Evolutionary conservation across 768 basidiomycete genomes (phyloP), one percentile per base, ranked within the genome.

Genomic region (Tephrocybe sp.): DNA sequence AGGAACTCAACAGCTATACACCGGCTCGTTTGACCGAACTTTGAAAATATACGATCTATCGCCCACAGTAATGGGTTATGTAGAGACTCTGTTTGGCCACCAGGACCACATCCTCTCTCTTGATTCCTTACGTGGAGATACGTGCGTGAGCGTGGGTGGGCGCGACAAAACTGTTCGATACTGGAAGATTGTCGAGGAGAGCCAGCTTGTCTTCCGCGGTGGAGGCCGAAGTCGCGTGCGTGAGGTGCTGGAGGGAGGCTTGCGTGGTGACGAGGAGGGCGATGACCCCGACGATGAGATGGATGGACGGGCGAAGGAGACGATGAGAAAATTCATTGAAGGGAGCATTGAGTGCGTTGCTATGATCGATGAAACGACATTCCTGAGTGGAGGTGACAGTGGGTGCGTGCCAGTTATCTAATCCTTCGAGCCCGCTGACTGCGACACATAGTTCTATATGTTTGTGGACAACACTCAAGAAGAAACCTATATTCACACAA

Each of bases 121-220:
- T 4, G 91, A 94, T 56, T 78, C 92, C 5, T 79, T 98, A 14
- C 84, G 89, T 28, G 83, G 83, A 6, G 93, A 98, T 59, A 84
- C 85, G 1, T 90, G 88, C 14, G 83, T 98, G 17, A 94, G 87
- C 30, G 88, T 88, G 4, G 97, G 96, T 17, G 90, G 85, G 0
- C 77, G 93, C 28, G 97, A 99, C 73, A 88, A 92, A 65, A 97
- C 94, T 0, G 81, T 86, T 53, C 79, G 97, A 30, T 98, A 83
- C 70, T 99, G 96, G 96, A 98, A 98, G 72, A 88, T 98, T 45
- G 83, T 85, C 32, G 96, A 99, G 47, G 94, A 98, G 68, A 91
- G 81, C 11, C 96, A 98, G 64, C 76, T 99, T 21, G 94, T 99
- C 6, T 98, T 98, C 63, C 82, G 97, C 32, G 97, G 96, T 21